Percentiles rank a stretch among this genome's conserved stretches.
phyloP scores from a whole-genome alignment of 768 basidiomycete genomes.

The Termitomyces sp. region DNA sequence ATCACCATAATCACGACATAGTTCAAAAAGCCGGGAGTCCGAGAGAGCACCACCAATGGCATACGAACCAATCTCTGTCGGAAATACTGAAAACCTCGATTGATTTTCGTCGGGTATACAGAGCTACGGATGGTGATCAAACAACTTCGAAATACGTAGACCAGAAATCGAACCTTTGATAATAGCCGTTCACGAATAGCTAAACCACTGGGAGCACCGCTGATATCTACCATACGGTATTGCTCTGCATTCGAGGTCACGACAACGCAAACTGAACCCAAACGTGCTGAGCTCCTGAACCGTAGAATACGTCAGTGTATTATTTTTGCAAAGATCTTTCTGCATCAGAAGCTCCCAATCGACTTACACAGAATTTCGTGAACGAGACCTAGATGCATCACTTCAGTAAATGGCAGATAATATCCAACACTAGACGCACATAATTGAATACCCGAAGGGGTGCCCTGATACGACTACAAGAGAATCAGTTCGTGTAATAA shows the following conservation, averaged over 20 bases:
- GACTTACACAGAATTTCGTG: slow-evolving; percentile 14
- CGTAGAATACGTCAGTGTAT: background rate
- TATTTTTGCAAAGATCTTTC: background rate
- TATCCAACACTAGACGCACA: slow-evolving; percentile 4
- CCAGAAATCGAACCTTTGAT: slow-evolving; percentile 31
- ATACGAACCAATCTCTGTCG: slow-evolving; percentile 44
- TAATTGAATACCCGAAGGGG: slow-evolving; percentile 9
- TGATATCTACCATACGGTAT: slow-evolving; percentile 46
- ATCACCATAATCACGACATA: slow-evolving; percentile 43
- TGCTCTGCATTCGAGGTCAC: slow-evolving; percentile 48
- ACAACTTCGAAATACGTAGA: background rate
- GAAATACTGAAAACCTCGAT: slow-evolving; percentile 39
- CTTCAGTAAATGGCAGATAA: background rate
- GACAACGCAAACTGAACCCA: slow-evolving; percentile 40
- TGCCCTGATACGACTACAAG: slow-evolving; percentile 9
- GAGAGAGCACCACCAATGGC: slow-evolving; percentile 38
- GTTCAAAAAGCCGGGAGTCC: slow-evolving; percentile 34
- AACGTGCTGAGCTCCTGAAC: slow-evolving; percentile 18
- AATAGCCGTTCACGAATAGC: slow-evolving; percentile 44
- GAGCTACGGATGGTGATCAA: slow-evolving; percentile 25
- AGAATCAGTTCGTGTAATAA: slow-evolving; percentile 8
- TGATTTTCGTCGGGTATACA: slow-evolving; percentile 39
- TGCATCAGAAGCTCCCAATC: background rate
- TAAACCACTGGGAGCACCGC: slow-evolving; percentile 40
- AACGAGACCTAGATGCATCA: slow-evolving; percentile 6